These are phyloP conservation scores for Fusarium secorum DNA, from an alignment of 2,329 filamentous ascomycete genomes.

Conservation along the genomic window DNA sequence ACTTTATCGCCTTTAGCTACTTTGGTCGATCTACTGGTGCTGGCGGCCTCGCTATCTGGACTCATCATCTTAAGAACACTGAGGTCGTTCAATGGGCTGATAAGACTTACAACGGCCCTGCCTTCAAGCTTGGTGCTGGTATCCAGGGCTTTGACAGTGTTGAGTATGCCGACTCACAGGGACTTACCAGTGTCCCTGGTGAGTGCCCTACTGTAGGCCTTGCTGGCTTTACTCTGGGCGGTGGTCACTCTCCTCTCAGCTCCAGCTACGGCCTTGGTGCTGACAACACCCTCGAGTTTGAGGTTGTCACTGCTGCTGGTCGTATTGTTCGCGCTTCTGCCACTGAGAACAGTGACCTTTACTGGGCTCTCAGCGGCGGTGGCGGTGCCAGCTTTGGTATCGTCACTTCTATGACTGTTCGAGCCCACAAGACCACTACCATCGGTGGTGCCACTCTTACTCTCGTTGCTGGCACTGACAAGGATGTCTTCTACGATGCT, in stretches of 20 bases:
- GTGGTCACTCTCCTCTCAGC: conserved; percentile 61
- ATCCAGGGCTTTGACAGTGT: conserved; percentile 58
- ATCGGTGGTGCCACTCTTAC: neutral
- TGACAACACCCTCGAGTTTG: conserved; percentile 64
- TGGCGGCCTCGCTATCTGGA: conserved; percentile 52
- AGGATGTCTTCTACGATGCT: conserved; percentile 1
- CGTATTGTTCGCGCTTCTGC: conserved; percentile 55
- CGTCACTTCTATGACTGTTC: conserved; percentile 62
- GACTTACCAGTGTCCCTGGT: conserved; percentile 44
- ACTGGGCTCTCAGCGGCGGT: conserved; percentile 69
- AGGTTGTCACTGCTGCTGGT: conserved; percentile 63
- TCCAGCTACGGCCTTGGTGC: conserved; percentile 64
- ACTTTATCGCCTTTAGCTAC: conserved; percentile 12
- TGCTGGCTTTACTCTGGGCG: conserved; percentile 67
- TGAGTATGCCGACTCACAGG: neutral
- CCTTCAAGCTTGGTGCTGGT: conserved; percentile 56
- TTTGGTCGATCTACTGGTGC: conserved; percentile 50
- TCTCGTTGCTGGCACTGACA: neutral
- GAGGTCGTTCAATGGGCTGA: conserved; percentile 44
- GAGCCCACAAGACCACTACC: conserved; percentile 48
- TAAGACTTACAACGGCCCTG: neutral
- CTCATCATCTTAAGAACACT: conserved; percentile 51
- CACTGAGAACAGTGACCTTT: conserved; percentile 61
- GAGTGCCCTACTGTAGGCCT: conserved; percentile 64
- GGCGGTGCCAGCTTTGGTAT: conserved; percentile 67